Evolutionary conservation across 805 yeast species (phyloP).

Genomic region (Blastobotrys muscicola): DNA sequence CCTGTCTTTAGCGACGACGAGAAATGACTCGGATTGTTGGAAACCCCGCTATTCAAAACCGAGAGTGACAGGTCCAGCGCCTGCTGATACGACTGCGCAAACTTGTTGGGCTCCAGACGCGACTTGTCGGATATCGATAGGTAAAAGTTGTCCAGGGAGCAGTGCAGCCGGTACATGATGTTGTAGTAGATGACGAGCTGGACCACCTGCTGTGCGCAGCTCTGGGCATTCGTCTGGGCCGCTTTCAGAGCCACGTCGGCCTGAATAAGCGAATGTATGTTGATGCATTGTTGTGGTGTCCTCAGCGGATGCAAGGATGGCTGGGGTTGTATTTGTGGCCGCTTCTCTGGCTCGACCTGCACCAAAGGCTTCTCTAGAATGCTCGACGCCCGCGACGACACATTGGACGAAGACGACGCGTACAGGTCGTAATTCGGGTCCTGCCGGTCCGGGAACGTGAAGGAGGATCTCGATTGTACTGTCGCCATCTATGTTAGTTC

Average conservation of each 20-base stretch:
- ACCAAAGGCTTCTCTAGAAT: too few relatives aligned
- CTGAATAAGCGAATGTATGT: slow-evolving; percentile 9
- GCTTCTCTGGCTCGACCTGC: too few relatives aligned
- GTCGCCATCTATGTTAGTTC: too few relatives aligned
- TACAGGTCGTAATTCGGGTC: too few relatives aligned
- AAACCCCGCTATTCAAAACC: slow-evolving; percentile 6
- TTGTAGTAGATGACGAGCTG: slow-evolving; percentile 13
- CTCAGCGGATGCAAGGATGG: background rate
- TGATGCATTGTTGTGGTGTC: background rate
- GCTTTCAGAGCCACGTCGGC: slow-evolving; percentile 7
- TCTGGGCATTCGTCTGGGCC: slow-evolving; percentile 7
- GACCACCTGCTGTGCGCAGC: slow-evolving; percentile 9
- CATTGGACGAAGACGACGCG: too few relatives aligned
- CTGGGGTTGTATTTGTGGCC: background rate
- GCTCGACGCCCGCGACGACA: too few relatives aligned
- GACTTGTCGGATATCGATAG: slow-evolving; percentile 6
- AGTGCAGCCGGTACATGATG: slow-evolving; percentile 12
- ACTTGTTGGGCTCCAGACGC: slow-evolving; percentile 13
- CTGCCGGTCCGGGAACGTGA: too few relatives aligned
- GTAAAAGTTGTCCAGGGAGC: slow-evolving; percentile 8
- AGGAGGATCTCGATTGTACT: too few relatives aligned
- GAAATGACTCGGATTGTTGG: slow-evolving; percentile 6
- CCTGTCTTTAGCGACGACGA: slow-evolving; percentile 16
- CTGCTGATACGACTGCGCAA: slow-evolving; percentile 12
- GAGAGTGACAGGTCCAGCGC: slow-evolving; percentile 13